Conservation (phyloP, 345 rosid genomes). For the Physaria fendleri region DNA sequence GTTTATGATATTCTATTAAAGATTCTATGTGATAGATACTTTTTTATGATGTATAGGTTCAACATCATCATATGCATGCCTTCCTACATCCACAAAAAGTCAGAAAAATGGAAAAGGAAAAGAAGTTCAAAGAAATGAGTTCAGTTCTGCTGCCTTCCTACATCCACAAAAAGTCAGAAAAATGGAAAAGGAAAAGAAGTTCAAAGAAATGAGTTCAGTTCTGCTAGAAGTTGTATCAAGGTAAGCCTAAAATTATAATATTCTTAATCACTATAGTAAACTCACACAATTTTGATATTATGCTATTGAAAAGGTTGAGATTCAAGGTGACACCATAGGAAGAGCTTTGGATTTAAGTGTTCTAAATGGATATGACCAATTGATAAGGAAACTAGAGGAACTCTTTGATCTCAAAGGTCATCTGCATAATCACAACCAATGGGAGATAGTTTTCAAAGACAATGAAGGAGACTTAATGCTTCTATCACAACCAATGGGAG, state of each 20-base stretch:
- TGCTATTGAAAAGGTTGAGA: conserved; percentile 47
- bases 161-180: too few species aligned
- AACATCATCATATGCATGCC: too few species aligned
- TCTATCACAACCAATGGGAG: conserved; percentile 42
- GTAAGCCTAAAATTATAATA: conserved; percentile 16
- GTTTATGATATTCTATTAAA: background rate
- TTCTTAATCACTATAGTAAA: background rate
- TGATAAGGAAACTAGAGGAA: conserved; percentile 47
- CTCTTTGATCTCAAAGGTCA: conserved; percentile 50
- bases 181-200: too few species aligned
- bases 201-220: conserved; percentile 27
- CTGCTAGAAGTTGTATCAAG: conserved; percentile 49
- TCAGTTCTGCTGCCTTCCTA: conserved; percentile 26
- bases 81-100: too few species aligned
- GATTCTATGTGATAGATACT: background rate
- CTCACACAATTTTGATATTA: background rate
- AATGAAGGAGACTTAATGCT: conserved; percentile 63
- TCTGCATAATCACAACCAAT: conserved; percentile 33
- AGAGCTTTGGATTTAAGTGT: conserved; percentile 53
- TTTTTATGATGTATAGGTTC: background rate
- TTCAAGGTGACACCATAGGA: conserved; percentile 49
- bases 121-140: conserved; percentile 30
- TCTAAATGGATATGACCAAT: conserved; percentile 43
- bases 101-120: too few species aligned
- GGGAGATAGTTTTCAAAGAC: conserved; percentile 56